phyloP scores from a whole-genome alignment of 441 rosid species.

The Corymbia calophylla region DNA sequence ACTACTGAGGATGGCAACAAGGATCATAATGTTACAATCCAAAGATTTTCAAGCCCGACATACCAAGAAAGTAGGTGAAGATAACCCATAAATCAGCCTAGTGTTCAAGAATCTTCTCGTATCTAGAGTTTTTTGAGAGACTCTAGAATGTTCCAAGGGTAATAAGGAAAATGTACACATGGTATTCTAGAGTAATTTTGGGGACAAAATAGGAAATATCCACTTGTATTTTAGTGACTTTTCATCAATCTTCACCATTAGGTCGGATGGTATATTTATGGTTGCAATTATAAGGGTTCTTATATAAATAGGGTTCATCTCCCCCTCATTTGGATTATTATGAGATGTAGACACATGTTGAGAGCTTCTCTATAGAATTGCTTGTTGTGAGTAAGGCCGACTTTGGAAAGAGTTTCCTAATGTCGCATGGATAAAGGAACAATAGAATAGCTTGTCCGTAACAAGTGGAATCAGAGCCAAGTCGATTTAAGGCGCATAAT shows the following conservation, averaged over 20 bases:
- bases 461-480: neutral
- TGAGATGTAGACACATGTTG: too few relatives aligned
- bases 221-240: neutral
- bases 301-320: too few relatives aligned
- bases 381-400: too few relatives aligned
- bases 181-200: neutral
- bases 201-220: neutral
- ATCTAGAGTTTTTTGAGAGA: too few relatives aligned
- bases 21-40: neutral
- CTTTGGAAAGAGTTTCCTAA: neutral
- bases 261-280: too few relatives aligned
- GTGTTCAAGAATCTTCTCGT: too few relatives aligned
- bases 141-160: too few relatives aligned
- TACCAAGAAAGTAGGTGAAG: fast-evolving
- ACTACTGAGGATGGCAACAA: neutral
- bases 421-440: neutral
- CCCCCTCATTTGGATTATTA: too few relatives aligned
- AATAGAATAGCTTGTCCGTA: neutral
- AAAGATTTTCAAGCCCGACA: neutral
- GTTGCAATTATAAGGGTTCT: too few relatives aligned
- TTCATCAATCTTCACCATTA: neutral
- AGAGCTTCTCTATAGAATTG: too few relatives aligned
- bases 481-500: neutral
- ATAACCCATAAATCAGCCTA: neutral
- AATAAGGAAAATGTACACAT: too few relatives aligned